Base-by-base conservation (phyloP, 2,329 filamentous ascomycete species). In the Atkinsonella texensis region DNA sequence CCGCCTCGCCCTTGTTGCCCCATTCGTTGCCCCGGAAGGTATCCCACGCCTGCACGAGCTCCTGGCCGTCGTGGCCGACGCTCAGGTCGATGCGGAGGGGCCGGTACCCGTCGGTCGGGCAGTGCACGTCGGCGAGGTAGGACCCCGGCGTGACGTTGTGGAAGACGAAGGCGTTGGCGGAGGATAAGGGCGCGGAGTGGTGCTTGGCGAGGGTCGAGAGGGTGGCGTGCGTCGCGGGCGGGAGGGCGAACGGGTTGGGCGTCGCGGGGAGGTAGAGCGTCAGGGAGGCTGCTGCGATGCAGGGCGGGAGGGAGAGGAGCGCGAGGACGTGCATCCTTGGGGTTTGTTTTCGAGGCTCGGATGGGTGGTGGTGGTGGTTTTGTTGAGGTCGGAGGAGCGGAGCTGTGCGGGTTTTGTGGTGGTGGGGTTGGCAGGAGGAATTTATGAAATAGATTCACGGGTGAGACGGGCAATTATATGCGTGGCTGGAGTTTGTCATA, bases 11-110 rank as follows among this genome's bases (percentile, higher is more conserved):
- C 62, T 82, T 85, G 65, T 95, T 94, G 17, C 75, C 81, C 89
- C 91, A 96, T 59, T 93, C 87, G 61, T 95, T 91, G 0, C 89
- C 89, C 46, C 89, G 76, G 65, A 84, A 95, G 28, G 89, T 95
- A 73, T 91, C 87, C 84, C 87, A 93, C 31, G 83, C 83, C 42
- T 75, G 70, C 3, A 89, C 9, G 11, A 17, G 8, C 18, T 44
- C 42, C 4, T 4, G n/a, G 17, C 42, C 73, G 58, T 70, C 65
- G 20, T 68, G 64, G 39, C 69, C 66, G 49, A 57, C 60, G 2
- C 62, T 59, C 17, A 93, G 79, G 63, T 97, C 93, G 32, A 97
- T 78, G 44, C 91, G 77, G 65, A 94, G 73, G 11, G 89, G 86
- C 59, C 81, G 79, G 65, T 96, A 97, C 50, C 76, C 76, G 66